Evolutionary conservation across 805 yeast species (phyloP).

Genomic region (Candida multigemmis): DNA sequence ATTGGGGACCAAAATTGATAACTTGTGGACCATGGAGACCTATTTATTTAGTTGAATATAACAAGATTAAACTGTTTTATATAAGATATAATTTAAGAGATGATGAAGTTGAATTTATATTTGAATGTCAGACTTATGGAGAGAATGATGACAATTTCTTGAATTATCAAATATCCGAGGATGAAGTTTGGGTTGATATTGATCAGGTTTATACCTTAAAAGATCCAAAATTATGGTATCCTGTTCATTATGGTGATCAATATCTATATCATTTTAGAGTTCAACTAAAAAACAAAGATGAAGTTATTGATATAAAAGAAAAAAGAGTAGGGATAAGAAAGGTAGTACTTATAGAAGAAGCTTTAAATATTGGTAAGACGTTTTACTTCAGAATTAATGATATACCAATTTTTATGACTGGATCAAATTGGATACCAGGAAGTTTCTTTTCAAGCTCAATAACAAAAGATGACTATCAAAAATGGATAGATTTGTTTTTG

Average conservation of each 20-base stretch:
- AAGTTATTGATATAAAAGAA: slow-evolving; percentile 4
- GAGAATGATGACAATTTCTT: no score
- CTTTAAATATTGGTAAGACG: slow-evolving; percentile 21
- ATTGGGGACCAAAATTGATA: slow-evolving; percentile 42
- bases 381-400: slow-evolving; percentile 36
- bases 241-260: slow-evolving; percentile 27
- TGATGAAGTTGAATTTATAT: no score
- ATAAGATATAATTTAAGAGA: no score
- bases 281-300: slow-evolving; percentile 1
- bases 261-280: slow-evolving; percentile 17
- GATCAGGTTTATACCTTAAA: slow-evolving; percentile 7
- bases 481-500: slow-evolving; percentile 23
- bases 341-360: slow-evolving; percentile 29
- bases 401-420: slow-evolving; percentile 26
- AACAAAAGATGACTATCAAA: slow-evolving; percentile 22
- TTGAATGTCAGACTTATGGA: no score
- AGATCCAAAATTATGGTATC: slow-evolving; percentile 32
- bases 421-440: slow-evolving; percentile 44
- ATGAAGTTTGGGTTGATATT: no score
- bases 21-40: slow-evolving; percentile 38
- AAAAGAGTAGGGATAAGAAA: slow-evolving; percentile 31
- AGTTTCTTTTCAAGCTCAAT: slow-evolving; percentile 28
- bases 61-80: no score
- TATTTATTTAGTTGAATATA: slow-evolving; percentile 14
- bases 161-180: no score